Conservation (phyloP, 1,284 basidiomycete genomes). For the Coriolopsis trogii region DNA sequence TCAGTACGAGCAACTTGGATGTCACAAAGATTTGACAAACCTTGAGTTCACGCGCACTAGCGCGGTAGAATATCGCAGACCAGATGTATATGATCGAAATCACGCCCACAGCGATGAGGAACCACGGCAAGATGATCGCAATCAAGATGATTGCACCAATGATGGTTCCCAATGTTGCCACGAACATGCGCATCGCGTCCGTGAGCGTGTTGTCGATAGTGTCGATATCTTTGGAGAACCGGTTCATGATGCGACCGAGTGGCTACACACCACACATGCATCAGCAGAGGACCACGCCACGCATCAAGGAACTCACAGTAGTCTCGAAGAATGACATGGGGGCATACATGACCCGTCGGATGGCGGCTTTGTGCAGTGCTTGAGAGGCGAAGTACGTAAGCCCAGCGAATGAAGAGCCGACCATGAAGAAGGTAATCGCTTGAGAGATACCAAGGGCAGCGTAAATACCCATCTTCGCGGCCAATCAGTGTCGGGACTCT, state of each 20-base stretch:
- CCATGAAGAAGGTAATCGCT: slow-evolving; percentile 54
- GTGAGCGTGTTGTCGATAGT: slow-evolving; percentile 81
- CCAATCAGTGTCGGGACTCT: slow-evolving; percentile 3
- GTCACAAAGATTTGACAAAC: not conserved
- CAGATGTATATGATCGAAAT: slow-evolving; percentile 64
- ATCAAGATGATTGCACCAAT: slow-evolving; percentile 80
- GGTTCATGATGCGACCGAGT: slow-evolving; percentile 88
- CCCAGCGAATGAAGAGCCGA: slow-evolving; percentile 55
- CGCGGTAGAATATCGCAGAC: slow-evolving; percentile 82
- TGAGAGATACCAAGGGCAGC: slow-evolving; percentile 56
- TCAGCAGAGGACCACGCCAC: not conserved
- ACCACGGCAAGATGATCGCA: slow-evolving; percentile 82
- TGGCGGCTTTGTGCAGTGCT: slow-evolving; percentile 54
- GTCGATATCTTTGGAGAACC: slow-evolving; percentile 85
- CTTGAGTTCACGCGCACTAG: slow-evolving; percentile 89
- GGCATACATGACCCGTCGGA: slow-evolving; percentile 67
- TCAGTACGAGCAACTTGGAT: too few species aligned
- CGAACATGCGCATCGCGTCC: slow-evolving; percentile 80
- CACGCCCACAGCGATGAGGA: slow-evolving; percentile 73
- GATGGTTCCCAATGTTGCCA: slow-evolving; percentile 65
- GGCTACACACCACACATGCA: slow-evolving; percentile 47
- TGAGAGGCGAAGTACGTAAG: slow-evolving; percentile 70
- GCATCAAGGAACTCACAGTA: slow-evolving; percentile 48
- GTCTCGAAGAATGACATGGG: slow-evolving; percentile 93
- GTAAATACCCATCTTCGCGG: slow-evolving; percentile 66